Evolutionary conservation across 2,329 filamentous ascomycete species (phyloP), one percentile per base, ranked within the genome.

Genomic region (Colletotrichum acutatum): DNA sequence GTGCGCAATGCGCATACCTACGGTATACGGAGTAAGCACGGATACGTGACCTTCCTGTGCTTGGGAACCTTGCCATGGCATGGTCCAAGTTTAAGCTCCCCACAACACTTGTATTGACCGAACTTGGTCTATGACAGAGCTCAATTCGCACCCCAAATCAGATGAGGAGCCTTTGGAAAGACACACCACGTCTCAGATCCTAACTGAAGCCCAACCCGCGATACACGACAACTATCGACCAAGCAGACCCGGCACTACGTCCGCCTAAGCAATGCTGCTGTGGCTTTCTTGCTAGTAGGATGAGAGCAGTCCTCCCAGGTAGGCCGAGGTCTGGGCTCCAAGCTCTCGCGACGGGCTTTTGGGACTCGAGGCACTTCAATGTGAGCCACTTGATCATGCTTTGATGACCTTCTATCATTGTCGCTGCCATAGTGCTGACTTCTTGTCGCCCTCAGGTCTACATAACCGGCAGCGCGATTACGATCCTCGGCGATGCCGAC

Each of bases 391-490:
- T 2, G 8, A 12, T 7, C 65, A 66, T 46, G 58, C 53, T 53
- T 46, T 30, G 75, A 57, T 63, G 26, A 65, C 34, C 28, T 32
- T 42, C 30, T 57, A 56, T 58, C 64, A 75, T 76, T 9, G n/a
- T 30, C n/a, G 19, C 14, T 34, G 5, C 12, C 12, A 75, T 26
- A 7, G 19, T 42, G 68, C 63, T 76, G 60, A 76, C 53, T 9
- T 54, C 14, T 34, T 12, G 30, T 32, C 57, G 4, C 37, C 63
- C 52, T 37, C 78, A 97, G 94, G 90, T 91, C 64, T 99, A 98
- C 84, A 93, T 98, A 76, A 97, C 94, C 73, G 96, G 96, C 78
- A 94, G 93, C 83, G 94, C 94, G 74, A 90, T 98, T 76, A 91
- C 97, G 66, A 92, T 99, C 78, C 91, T 98, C 77, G 89, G 90